phyloP scores from a whole-genome alignment of 2,329 filamentous ascomycete genomes.

The Colletotrichum godetiae region DNA sequence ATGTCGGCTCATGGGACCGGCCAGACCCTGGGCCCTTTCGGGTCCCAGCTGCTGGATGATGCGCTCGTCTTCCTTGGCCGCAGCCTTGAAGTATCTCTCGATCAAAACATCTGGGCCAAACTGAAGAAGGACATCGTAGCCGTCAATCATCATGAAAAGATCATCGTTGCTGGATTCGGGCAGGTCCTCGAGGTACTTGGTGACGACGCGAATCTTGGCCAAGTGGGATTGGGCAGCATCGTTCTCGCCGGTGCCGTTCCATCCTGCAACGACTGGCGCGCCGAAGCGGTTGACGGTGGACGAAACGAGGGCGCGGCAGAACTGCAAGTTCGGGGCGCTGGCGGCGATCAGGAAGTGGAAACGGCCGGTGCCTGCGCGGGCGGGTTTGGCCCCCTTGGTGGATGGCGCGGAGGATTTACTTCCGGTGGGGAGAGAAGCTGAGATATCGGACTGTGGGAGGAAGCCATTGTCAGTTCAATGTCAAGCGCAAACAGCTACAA shows the following conservation, averaged over 20 bases:
- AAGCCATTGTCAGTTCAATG: constrained; percentile 26
- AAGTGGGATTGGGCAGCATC: constrained; percentile 50
- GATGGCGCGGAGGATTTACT: constrained; percentile 23
- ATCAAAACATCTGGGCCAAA: constrained; percentile 72
- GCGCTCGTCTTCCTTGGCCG: constrained; percentile 63
- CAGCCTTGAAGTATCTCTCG: constrained; percentile 67
- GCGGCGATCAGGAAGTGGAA: constrained; percentile 53
- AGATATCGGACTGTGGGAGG: constrained; percentile 28
- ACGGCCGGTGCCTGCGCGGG: constrained; percentile 21
- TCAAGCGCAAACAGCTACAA: constrained; percentile 1
- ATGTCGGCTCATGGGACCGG: constrained; percentile 48
- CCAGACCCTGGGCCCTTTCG: constrained; percentile 43
- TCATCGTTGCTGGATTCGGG: constrained; percentile 59
- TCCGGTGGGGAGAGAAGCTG: constrained; percentile 30
- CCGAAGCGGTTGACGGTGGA: constrained; percentile 51
- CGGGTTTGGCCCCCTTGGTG: constrained; percentile 13
- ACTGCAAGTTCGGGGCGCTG: constrained; percentile 47
- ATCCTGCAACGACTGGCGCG: constrained; percentile 51
- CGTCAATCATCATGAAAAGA: constrained; percentile 72
- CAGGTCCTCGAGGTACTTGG: constrained; percentile 47
- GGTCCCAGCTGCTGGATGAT: constrained; percentile 62
- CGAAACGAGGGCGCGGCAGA: constrained; percentile 53
- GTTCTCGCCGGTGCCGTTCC: constrained; percentile 48
- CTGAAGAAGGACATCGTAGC: constrained; percentile 74
- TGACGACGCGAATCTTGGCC: constrained; percentile 51